Percentiles rank a stretch among this genome's conserved stretches.
Conservation (phyloP, 441 rosid genomes). For the Populus hybrid region DNA sequence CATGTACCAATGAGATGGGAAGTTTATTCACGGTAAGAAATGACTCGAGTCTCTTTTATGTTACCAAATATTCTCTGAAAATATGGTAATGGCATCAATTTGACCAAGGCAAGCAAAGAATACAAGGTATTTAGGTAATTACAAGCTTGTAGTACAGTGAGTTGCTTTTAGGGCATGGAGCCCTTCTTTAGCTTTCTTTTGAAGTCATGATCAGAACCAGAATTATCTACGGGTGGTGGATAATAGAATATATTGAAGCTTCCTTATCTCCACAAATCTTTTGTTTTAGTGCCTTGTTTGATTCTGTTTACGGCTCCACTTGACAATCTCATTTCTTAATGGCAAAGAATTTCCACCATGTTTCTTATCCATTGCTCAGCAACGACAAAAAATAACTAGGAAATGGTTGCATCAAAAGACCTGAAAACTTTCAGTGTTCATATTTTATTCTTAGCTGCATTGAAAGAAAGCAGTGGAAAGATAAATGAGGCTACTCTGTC, state of each 20-base stretch:
- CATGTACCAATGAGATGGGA: too few species aligned
- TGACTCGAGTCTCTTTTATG: neutral
- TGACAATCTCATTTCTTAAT: slow-evolving; percentile 5
- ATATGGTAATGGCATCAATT: slow-evolving; percentile 20
- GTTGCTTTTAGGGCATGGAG: slow-evolving; percentile 16
- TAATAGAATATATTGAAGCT: slow-evolving; percentile 18
- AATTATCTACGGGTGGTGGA: slow-evolving; percentile 11
- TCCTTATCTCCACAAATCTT: slow-evolving; percentile 25
- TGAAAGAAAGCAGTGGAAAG: neutral
- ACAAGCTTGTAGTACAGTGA: neutral
- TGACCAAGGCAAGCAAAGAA: slow-evolving; percentile 40
- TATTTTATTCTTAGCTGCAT: neutral
- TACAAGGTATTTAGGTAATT: slow-evolving; percentile 14
- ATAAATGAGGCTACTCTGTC: neutral
- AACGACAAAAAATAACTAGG: neutral
- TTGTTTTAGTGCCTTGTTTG: slow-evolving; percentile 14
- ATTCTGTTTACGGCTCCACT: slow-evolving; percentile 27
- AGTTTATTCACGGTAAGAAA: neutral
- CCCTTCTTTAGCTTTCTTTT: slow-evolving; percentile 20
- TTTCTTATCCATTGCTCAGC: neutral
- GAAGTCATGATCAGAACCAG: slow-evolving; percentile 27
- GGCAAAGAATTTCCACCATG: slow-evolving; percentile 8
- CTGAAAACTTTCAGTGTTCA: neutral
- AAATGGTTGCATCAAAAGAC: neutral
- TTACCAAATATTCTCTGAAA: neutral